Conservation (phyloP, 129 eudicot species). For the Helianthus tuberosus region DNA sequence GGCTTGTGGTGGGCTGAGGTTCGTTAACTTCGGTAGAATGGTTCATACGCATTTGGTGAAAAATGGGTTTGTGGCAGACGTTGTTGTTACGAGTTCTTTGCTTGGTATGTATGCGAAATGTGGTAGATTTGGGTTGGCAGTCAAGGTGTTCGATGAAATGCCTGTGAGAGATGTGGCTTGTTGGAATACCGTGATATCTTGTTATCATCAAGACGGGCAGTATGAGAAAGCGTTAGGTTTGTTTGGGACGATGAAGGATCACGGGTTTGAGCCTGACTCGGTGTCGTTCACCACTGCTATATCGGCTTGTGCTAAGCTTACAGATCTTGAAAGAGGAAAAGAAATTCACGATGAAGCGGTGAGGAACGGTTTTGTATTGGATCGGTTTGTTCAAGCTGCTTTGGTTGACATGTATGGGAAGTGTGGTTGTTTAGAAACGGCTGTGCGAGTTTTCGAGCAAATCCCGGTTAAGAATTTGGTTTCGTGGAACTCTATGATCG, state of each 20-base stretch:
- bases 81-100: slow-evolving; percentile 34
- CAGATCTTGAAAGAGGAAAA: slow-evolving; percentile 29
- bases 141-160: slow-evolving; percentile 43
- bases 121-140: slow-evolving; percentile 28
- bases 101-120: slow-evolving; percentile 40
- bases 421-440: slow-evolving; percentile 36
- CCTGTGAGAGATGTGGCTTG: slow-evolving; percentile 40
- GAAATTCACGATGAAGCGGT: slow-evolving; percentile 24
- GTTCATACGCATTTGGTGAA: slow-evolving; percentile 32
- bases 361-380: slow-evolving; percentile 22
- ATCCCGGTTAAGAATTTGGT: slow-evolving; percentile 29
- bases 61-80: slow-evolving; percentile 26
- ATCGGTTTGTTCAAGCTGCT: slow-evolving; percentile 36
- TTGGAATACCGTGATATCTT: slow-evolving; percentile 44
- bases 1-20: slow-evolving; percentile 36
- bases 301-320: slow-evolving; percentile 35
- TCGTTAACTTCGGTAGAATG: slow-evolving; percentile 24
- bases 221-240: slow-evolving; percentile 30
- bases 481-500: slow-evolving; percentile 45
- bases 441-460: slow-evolving; percentile 28
- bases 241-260: slow-evolving; percentile 36
- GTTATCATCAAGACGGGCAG: slow-evolving; percentile 39
- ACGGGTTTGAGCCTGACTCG: slow-evolving; percentile 35
- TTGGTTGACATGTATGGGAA: slow-evolving; percentile 40
- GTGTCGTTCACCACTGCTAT: slow-evolving; percentile 31